Percentiles rank a stretch among this genome's conserved stretches.
Evolutionary conservation across 768 basidiomycete genomes (phyloP).

Genomic region (Auricularia sp.): DNA sequence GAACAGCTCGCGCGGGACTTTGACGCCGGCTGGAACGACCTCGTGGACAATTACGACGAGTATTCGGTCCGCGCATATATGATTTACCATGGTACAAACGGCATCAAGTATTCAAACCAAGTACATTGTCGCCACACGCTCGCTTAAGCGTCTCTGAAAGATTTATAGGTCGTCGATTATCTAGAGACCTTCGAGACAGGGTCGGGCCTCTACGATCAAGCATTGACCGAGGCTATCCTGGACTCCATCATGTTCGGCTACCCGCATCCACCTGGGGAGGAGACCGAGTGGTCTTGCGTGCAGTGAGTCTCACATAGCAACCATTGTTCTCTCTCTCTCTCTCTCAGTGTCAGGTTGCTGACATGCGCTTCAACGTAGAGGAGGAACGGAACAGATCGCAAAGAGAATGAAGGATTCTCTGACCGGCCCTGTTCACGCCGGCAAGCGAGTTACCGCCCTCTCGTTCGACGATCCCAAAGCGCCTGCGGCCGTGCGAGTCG

Average conservation of each 20-base stretch:
- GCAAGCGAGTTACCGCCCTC: background rate
- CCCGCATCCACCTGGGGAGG: background rate
- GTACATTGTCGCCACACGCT: background rate
- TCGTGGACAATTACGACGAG: conserved; percentile 1
- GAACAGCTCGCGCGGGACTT: background rate
- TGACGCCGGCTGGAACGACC: background rate
- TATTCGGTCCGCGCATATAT: conserved; percentile 3
- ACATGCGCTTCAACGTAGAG: background rate
- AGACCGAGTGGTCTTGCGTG: background rate
- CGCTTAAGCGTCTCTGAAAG: too few species aligned
- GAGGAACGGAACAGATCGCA: background rate
- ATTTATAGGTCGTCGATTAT: background rate
- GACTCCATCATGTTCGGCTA: conserved; percentile 19
- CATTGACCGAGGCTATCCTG: conserved; percentile 28
- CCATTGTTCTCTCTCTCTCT: too few species aligned
- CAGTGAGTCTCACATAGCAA: background rate
- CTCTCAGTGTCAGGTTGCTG: background rate
- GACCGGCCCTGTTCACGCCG: too few species aligned
- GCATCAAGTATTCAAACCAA: background rate
- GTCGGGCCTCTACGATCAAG: conserved; percentile 25
- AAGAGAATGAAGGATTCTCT: background rate
- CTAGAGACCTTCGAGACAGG: conserved; percentile 23
- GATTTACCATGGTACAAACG: conserved; percentile 16
- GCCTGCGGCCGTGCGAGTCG: background rate
- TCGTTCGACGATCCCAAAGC: background rate